Conservation (phyloP, 2,329 filamentous ascomycete species). For the Penicillium sp. region DNA sequence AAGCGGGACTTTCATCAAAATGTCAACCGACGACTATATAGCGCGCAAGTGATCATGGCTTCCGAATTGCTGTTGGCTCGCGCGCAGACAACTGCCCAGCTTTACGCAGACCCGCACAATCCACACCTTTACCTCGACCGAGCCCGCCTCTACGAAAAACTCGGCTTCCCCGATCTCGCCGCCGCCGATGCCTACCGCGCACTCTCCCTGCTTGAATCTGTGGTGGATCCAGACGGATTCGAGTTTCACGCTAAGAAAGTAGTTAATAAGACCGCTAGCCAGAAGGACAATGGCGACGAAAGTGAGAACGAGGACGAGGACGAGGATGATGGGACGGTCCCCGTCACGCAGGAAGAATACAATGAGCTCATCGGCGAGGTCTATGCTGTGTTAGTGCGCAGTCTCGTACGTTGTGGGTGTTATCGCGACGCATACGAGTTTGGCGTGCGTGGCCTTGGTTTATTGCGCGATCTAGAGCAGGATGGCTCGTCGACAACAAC, state of each 20-base stretch:
- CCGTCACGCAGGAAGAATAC: slow-evolving; percentile 35
- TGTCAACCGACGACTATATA: neutral
- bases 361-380: slow-evolving; percentile 36
- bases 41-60: slow-evolving; percentile 19
- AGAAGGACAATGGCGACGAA: neutral
- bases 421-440: slow-evolving; percentile 44
- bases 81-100: slow-evolving; percentile 52
- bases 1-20: neutral
- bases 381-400: slow-evolving; percentile 38
- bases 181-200: slow-evolving; percentile 88
- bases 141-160: slow-evolving; percentile 66
- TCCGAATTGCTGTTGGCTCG: slow-evolving; percentile 43
- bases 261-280: slow-evolving; percentile 1
- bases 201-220: slow-evolving; percentile 80
- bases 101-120: slow-evolving; percentile 43
- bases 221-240: slow-evolving; percentile 68
- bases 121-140: slow-evolving; percentile 49
- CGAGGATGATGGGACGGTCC: slow-evolving; percentile 36
- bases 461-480: slow-evolving; percentile 17
- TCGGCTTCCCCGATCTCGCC: slow-evolving; percentile 87
- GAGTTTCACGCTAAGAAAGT: slow-evolving; percentile 71
- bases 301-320: slow-evolving; percentile 40
- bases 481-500: slow-evolving; percentile 7
- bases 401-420: slow-evolving; percentile 39
- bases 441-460: slow-evolving; percentile 31